phyloP scores from a whole-genome alignment of 176 grass and related monocot genomes.

The Canna indica region DNA sequence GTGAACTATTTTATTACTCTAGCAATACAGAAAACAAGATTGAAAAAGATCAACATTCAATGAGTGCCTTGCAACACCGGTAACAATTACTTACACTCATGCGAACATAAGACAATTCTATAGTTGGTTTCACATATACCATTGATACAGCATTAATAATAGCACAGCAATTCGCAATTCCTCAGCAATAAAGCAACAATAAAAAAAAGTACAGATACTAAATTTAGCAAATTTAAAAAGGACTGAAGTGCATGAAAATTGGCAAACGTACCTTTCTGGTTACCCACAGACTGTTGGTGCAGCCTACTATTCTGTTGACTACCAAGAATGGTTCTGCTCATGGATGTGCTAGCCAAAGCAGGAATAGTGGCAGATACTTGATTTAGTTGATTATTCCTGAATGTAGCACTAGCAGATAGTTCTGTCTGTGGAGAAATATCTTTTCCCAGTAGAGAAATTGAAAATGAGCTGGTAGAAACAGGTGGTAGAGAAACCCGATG shows the following conservation, averaged over 20 bases:
- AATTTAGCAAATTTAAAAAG: too few species aligned
- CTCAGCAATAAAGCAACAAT: not conserved
- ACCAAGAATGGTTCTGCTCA: conserved; percentile 27
- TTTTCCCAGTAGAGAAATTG: conserved; percentile 25
- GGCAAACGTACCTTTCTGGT: conserved; percentile 45
- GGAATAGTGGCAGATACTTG: conserved; percentile 31
- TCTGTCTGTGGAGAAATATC: conserved; percentile 26
- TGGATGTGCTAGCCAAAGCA: conserved; percentile 30
- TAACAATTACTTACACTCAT: too few species aligned
- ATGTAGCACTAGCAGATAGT: conserved; percentile 24
- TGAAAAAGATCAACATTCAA: not conserved
- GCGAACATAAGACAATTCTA: too few species aligned
- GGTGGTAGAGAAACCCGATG: conserved; percentile 29
- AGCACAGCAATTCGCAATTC: not conserved
- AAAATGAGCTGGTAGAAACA: conserved; percentile 21
- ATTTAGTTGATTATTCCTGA: conserved; percentile 36
- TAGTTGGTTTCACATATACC: not conserved
- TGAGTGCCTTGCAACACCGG: not conserved
- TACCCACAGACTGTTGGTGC: conserved; percentile 31
- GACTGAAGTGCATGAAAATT: too few species aligned
- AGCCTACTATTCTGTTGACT: conserved; percentile 31
- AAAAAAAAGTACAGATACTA: too few species aligned
- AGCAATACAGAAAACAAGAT: too few species aligned
- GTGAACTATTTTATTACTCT: too few species aligned
- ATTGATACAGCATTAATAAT: not conserved